These are phyloP conservation scores for Alloteropsis angusta DNA, from an alignment of 202 grass and related monocot species.

Conservation along the genomic window DNA sequence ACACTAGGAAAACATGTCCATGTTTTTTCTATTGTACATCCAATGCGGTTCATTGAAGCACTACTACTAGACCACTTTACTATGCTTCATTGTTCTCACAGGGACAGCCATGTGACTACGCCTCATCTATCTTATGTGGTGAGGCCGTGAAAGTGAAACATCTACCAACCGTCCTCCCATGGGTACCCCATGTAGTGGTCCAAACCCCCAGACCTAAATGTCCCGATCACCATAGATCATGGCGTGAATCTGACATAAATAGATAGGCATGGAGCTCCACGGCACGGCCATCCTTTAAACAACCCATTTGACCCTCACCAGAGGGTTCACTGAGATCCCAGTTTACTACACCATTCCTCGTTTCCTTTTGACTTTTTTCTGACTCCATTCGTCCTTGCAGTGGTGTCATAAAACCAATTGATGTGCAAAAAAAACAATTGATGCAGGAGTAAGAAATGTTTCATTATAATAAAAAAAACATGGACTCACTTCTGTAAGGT, in stretches of 20 bases:
- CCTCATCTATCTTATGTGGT: slow-evolving; percentile 2
- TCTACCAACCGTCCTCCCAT: slow-evolving; percentile 17
- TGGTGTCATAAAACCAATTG: not conserved
- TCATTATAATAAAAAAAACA: not conserved
- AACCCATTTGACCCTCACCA: slow-evolving; percentile 19
- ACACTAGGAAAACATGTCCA: slow-evolving; percentile 13
- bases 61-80: slow-evolving; percentile 18
- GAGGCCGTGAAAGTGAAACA: slow-evolving; percentile 32
- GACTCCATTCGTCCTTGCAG: not conserved
- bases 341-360: slow-evolving; percentile 9
- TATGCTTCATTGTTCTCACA: slow-evolving; percentile 29
- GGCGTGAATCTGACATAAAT: slow-evolving; percentile 23
- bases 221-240: not conserved
- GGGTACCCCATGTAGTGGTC: slow-evolving; percentile 20
- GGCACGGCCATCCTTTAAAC: slow-evolving; percentile 28
- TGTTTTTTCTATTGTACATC: slow-evolving; percentile 32
- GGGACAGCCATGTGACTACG: slow-evolving; percentile 37
- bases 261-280: slow-evolving; percentile 15
- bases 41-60: slow-evolving; percentile 19
- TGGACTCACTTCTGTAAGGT: not conserved
- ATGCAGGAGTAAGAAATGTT: not conserved
- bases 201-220: slow-evolving; percentile 7
- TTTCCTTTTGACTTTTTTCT: slow-evolving; percentile 21
- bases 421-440: too few species aligned
- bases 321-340: slow-evolving; percentile 13